These are phyloP conservation scores for Wallacemonas sp. DNA, from an alignment of 208 protist species.

Conservation along the genomic window DNA sequence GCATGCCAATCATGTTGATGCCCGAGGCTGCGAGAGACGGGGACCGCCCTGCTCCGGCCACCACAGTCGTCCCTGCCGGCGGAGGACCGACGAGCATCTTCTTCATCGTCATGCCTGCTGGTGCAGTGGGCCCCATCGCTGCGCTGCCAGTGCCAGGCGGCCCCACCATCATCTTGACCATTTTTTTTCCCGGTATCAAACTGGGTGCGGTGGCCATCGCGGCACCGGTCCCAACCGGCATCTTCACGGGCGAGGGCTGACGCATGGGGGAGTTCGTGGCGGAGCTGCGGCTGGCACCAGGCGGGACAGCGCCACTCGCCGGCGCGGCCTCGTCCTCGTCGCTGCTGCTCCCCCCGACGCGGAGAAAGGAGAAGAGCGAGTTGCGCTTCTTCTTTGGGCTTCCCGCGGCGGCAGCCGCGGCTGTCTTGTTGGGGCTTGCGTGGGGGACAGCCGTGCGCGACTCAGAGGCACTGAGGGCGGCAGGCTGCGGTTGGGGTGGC, in stretches of 20 bases:
- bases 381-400: conserved; percentile 13
- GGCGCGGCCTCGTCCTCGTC: conserved; percentile 1
- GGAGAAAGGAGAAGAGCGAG: conserved; percentile 10
- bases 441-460: background rate
- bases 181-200: conserved; percentile 19
- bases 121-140: background rate
- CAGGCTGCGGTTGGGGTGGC: too few relatives aligned
- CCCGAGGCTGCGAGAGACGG: too few relatives aligned
- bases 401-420: background rate
- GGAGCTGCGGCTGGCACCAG: too few relatives aligned
- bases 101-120: background rate
- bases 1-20: background rate
- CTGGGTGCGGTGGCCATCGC: background rate
- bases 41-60: too few relatives aligned
- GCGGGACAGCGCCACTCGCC: too few relatives aligned
- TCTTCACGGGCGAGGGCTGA: background rate
- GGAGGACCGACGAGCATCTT: background rate
- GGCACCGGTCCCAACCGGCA: too few relatives aligned
- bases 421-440: too few relatives aligned
- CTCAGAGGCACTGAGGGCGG: background rate
- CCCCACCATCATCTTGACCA: conserved; percentile 4
- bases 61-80: too few relatives aligned
- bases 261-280: background rate
- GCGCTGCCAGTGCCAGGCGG: background rate
- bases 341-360: background rate